Conservation (phyloP, 805 yeast species). For the Ogataea corticis region DNA sequence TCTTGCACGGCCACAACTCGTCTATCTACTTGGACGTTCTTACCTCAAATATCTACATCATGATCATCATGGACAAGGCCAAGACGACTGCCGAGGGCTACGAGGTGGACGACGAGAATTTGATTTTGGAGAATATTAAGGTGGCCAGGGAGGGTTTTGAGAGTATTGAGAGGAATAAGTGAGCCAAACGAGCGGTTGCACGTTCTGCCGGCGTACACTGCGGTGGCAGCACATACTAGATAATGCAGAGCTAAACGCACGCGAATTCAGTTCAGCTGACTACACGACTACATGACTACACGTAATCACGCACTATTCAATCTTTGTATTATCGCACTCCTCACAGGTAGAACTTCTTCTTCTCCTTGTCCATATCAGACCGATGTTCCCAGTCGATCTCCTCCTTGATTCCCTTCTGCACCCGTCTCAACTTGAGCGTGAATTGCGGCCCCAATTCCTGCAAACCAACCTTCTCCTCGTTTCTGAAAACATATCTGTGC, state of each 20-base stretch:
- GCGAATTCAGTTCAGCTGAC: too few species aligned
- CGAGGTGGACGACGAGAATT: slow-evolving; percentile 34
- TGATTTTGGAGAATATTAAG: slow-evolving; percentile 36
- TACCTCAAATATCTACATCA: slow-evolving; percentile 38
- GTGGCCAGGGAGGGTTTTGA: slow-evolving; percentile 37
- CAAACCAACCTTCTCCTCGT: slow-evolving; percentile 89
- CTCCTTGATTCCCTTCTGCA: slow-evolving; percentile 88
- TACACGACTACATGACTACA: background rate
- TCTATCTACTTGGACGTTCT: slow-evolving; percentile 38
- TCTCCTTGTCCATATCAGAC: slow-evolving; percentile 95
- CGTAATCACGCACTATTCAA: background rate
- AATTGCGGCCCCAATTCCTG: slow-evolving; percentile 98
- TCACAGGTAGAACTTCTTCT: slow-evolving; percentile 84
- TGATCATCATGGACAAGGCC: slow-evolving; percentile 38
- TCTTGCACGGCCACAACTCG: slow-evolving; percentile 54
- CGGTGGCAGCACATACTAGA: too few species aligned
- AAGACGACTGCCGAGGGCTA: slow-evolving; percentile 17
- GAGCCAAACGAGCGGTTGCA: slow-evolving; percentile 7
- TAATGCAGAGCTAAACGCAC: too few species aligned
- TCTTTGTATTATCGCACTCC: background rate
- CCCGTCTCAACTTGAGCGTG: slow-evolving; percentile 81
- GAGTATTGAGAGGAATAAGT: slow-evolving; percentile 28
- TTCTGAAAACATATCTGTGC: slow-evolving; percentile 86
- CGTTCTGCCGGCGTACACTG: too few species aligned
- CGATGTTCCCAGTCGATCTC: slow-evolving; percentile 97